Percentiles rank a stretch among this genome's conserved stretches.
These are phyloP conservation scores for Sclerotinia subarctica DNA, from an alignment of 2,329 filamentous ascomycete species.

Conservation along the genomic window DNA sequence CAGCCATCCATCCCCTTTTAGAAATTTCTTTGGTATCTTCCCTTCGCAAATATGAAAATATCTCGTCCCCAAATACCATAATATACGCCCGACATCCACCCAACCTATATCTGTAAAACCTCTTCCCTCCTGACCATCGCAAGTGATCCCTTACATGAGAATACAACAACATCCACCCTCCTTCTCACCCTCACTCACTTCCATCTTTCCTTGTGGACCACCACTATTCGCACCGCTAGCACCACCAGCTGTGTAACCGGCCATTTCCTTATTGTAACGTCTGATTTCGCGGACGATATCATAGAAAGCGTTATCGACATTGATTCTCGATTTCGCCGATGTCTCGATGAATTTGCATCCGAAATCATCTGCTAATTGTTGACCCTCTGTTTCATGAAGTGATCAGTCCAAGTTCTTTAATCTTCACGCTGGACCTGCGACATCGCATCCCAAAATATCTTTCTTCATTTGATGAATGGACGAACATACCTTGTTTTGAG, in stretches of 20 bases:
- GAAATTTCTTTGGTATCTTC: conserved; percentile 18
- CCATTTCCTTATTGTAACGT: conserved; percentile 98
- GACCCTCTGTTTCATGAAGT: conserved; percentile 66
- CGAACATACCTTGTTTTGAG: conserved; percentile 74
- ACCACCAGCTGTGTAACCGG: conserved; percentile 73
- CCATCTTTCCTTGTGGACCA: conserved; percentile 65
- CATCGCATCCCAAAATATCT: conserved; percentile 26
- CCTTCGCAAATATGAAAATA: conserved; percentile 12
- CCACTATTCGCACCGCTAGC: conserved; percentile 57
- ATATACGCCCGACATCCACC: conserved; percentile 15
- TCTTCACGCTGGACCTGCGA: not conserved
- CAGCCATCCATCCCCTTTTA: not conserved
- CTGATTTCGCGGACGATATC: conserved; percentile 97
- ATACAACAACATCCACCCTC: conserved; percentile 79
- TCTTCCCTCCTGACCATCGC: not conserved
- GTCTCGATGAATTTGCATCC: conserved; percentile 99
- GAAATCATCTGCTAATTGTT: conserved; percentile 80
- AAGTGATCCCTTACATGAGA: conserved; percentile 65
- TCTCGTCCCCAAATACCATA: conserved; percentile 5
- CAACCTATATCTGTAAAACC: not conserved
- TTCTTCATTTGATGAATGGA: not conserved
- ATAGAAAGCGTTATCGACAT: conserved; percentile 98
- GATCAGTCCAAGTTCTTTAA: not conserved
- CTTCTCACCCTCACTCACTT: conserved; percentile 66
- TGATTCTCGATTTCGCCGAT: conserved; percentile 95